phyloP scores from a whole-genome alignment of 1,284 basidiomycete genomes.

The Kwoniella shivajii region DNA sequence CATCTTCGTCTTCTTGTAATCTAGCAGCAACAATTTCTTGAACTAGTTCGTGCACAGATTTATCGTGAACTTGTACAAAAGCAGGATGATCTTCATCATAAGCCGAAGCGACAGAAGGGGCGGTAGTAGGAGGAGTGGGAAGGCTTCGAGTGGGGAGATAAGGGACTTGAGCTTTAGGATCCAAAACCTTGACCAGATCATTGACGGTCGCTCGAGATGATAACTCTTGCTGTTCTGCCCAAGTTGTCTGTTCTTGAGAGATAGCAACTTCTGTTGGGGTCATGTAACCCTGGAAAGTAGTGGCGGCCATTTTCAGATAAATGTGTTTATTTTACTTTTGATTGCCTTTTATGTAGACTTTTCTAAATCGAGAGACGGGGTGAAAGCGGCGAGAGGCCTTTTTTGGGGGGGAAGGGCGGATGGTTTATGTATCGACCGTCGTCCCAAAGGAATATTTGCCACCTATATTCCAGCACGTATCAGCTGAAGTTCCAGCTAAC shows the following conservation, averaged over 20 bases:
- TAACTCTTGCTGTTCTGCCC: constrained; percentile 8
- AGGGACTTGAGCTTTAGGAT: constrained; percentile 29
- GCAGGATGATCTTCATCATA: constrained; percentile 28
- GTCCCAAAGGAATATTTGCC: constrained; percentile 35
- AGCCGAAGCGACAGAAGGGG: neutral
- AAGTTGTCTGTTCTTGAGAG: constrained; percentile 7
- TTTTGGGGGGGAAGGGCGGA: constrained; percentile 18
- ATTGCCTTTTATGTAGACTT: constrained; percentile 1
- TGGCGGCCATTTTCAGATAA: constrained; percentile 19
- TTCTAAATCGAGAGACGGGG: neutral
- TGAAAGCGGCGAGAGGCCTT: neutral
- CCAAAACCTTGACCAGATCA: constrained; percentile 41
- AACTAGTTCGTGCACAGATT: constrained; percentile 39
- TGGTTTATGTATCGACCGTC: constrained; percentile 27
- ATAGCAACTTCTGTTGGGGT: constrained; percentile 13
- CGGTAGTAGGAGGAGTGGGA: constrained; percentile 18
- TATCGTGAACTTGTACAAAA: constrained; percentile 32
- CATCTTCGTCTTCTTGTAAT: constrained; percentile 51
- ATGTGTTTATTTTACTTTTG: neutral
- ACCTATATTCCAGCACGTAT: constrained; percentile 26
- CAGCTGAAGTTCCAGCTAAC: neutral
- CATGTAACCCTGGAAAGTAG: constrained; percentile 22
- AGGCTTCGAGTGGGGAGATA: constrained; percentile 33
- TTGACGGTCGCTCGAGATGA: constrained; percentile 15
- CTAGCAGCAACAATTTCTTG: constrained; percentile 31